These are phyloP conservation scores for Albizia julibrissin DNA, from an alignment of 306 rosid species.

Conservation along the genomic window DNA sequence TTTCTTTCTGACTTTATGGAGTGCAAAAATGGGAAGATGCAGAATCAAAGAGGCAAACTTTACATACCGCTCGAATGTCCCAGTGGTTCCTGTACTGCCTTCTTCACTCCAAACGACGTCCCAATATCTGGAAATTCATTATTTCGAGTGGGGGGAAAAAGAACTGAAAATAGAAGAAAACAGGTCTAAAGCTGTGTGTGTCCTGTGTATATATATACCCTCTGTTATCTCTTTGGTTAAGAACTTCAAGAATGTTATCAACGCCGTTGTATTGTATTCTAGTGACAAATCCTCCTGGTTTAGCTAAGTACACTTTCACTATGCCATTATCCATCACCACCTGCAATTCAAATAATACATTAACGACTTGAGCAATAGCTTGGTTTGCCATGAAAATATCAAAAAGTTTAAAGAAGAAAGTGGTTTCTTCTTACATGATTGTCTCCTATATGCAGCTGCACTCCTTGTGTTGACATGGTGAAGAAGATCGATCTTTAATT, in stretches of 20 bases:
- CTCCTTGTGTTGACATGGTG: slow-evolving; percentile 56
- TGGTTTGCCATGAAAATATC: slow-evolving; percentile 4
- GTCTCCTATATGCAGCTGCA: slow-evolving; percentile 45
- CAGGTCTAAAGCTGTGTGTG: background rate
- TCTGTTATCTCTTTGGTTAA: slow-evolving; percentile 44
- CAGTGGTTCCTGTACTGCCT: slow-evolving; percentile 65
- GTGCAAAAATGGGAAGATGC: background rate
- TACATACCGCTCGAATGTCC: slow-evolving; percentile 70
- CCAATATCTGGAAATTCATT: slow-evolving; percentile 72
- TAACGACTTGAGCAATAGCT: slow-evolving; percentile 1
- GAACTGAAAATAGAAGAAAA: background rate
- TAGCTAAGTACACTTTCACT: slow-evolving; percentile 65
- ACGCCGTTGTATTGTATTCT: slow-evolving; percentile 65
- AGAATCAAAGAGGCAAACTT: background rate
- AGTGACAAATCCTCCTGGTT: slow-evolving; percentile 73
- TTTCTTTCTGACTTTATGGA: background rate
- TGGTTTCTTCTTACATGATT: slow-evolving; percentile 43
- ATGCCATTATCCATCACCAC: slow-evolving; percentile 81
- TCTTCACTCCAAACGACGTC: slow-evolving; percentile 91
- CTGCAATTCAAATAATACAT: slow-evolving; percentile 33
- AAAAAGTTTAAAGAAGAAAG: background rate
- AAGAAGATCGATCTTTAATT: background rate
- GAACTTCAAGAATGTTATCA: slow-evolving; percentile 72
- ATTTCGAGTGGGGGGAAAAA: background rate
- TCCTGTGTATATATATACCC: slow-evolving; percentile 48